Conservation (phyloP, 371 early-diverging fungal genomes). For the Mortierella sp. region DNA sequence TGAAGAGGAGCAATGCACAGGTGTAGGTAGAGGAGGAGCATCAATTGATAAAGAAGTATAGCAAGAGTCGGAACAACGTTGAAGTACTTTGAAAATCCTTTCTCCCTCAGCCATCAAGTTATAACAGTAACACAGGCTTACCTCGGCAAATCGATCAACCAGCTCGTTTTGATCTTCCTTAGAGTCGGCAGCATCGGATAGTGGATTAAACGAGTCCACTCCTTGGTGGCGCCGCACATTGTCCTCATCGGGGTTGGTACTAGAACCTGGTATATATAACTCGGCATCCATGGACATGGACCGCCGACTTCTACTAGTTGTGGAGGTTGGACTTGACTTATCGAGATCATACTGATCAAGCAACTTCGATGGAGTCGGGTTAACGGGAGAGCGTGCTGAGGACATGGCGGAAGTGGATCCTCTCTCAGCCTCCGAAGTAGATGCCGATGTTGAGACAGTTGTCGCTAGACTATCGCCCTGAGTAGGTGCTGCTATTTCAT, state of each 20-base stretch:
- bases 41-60: too few species aligned
- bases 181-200: neutral
- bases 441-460: slow-evolving; percentile 39
- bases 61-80: too few species aligned
- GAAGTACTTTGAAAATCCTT: neutral
- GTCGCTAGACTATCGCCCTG: neutral
- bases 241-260: slow-evolving; percentile 28
- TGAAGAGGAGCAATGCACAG: too few species aligned
- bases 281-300: slow-evolving; percentile 31
- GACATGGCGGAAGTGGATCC: slow-evolving; percentile 8
- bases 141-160: slow-evolving; percentile 20
- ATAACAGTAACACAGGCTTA: slow-evolving; percentile 21
- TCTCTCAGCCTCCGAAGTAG: slow-evolving; percentile 32
- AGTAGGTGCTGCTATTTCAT: neutral
- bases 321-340: slow-evolving; percentile 27
- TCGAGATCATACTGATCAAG: slow-evolving; percentile 10
- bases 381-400: slow-evolving; percentile 27
- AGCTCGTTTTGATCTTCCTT: slow-evolving; percentile 17
- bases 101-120: neutral
- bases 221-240: neutral
- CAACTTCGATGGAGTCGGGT: slow-evolving; percentile 26
- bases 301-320: slow-evolving; percentile 15
- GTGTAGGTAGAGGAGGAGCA: too few species aligned
- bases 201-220: neutral
- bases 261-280: slow-evolving; percentile 26